These are phyloP conservation scores for Entophlyctis helioformis DNA, from an alignment of 192 early-diverging fungal genomes.

Conservation along the genomic window DNA sequence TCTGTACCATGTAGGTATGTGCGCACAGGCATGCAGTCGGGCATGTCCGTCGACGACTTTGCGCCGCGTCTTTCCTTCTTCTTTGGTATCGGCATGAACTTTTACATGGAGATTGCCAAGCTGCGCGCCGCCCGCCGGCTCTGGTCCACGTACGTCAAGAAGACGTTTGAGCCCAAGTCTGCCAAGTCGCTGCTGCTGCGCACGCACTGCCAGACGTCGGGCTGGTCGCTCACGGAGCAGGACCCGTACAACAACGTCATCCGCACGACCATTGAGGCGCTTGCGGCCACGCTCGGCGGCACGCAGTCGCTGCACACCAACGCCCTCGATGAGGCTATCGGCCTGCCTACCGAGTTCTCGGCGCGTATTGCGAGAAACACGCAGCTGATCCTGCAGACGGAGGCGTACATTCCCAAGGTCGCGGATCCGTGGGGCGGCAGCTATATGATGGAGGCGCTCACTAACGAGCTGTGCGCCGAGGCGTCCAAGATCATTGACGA, in stretches of 20 bases:
- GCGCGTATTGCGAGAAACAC: slow-evolving; percentile 86
- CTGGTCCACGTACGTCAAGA: slow-evolving; percentile 67
- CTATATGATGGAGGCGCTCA: slow-evolving; percentile 89
- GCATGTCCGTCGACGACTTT: slow-evolving; percentile 82
- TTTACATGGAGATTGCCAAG: slow-evolving; percentile 92
- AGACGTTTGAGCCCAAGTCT: slow-evolving; percentile 73
- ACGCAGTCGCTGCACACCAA: slow-evolving; percentile 92
- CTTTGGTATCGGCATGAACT: slow-evolving; percentile 89
- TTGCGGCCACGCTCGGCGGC: slow-evolving; percentile 84
- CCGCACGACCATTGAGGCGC: slow-evolving; percentile 78
- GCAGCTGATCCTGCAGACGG: slow-evolving; percentile 79
- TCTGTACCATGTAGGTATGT: slow-evolving; percentile 4
- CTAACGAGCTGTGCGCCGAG: slow-evolving; percentile 60
- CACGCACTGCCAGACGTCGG: slow-evolving; percentile 85
- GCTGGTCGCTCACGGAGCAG: slow-evolving; percentile 86
- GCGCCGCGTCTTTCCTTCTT: slow-evolving; percentile 85
- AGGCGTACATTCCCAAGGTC: slow-evolving; percentile 76
- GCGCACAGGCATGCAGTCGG: slow-evolving; percentile 50
- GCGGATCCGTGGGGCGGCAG: slow-evolving; percentile 88
- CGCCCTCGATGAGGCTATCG: slow-evolving; percentile 82
- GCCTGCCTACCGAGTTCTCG: slow-evolving; percentile 70
- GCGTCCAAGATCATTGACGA: slow-evolving; percentile 64
- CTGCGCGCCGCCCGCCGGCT: slow-evolving; percentile 78
- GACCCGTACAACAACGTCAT: slow-evolving; percentile 88
- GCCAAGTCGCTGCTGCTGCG: slow-evolving; percentile 69